phyloP scores from a whole-genome alignment of 495 filamentous ascomycete genomes.

The Chaetomidium leptoderma region DNA sequence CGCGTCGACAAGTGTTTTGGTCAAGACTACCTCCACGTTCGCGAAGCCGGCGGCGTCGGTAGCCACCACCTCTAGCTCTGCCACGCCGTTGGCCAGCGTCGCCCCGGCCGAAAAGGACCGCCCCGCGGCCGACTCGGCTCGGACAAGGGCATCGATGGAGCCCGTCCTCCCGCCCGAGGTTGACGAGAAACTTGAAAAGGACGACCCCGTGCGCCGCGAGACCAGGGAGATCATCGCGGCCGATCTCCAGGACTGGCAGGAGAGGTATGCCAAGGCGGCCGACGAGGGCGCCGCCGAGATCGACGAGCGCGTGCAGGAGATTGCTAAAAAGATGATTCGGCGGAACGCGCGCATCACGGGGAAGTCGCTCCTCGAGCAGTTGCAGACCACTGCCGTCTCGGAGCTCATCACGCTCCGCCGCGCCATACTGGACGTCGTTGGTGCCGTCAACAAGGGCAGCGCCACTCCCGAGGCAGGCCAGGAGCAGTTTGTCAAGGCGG shows the following conservation, averaged over 20 bases:
- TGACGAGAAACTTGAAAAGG: conserved; percentile 31
- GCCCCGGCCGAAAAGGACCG: conserved; percentile 10
- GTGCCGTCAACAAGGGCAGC: conserved; percentile 41
- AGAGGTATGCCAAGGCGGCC: conserved; percentile 75
- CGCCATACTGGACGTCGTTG: conserved; percentile 60
- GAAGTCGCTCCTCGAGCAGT: conserved; percentile 58
- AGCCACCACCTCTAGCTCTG: conserved; percentile 5
- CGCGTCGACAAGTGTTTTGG: conserved; percentile 17
- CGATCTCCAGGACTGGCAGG: conserved; percentile 78
- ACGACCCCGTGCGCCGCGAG: conserved; percentile 40
- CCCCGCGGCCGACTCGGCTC: conserved; percentile 15
- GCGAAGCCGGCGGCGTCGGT: conserved; percentile 35
- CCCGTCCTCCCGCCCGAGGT: conserved; percentile 26
- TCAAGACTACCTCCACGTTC: conserved; percentile 32
- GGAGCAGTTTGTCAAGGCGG: conserved; percentile 58
- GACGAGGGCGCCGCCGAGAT: conserved; percentile 79
- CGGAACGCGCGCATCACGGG: conserved; percentile 52
- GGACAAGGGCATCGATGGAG: conserved; percentile 22
- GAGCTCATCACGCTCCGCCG: conserved; percentile 64
- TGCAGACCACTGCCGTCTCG: conserved; percentile 59
- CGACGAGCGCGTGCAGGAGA: conserved; percentile 63
- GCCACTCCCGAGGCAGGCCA: conserved; percentile 52
- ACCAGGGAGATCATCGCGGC: conserved; percentile 64
- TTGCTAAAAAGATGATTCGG: conserved; percentile 52
- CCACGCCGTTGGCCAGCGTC: conserved; percentile 3